Evolutionary conservation across 345 rosid genomes (phyloP).

Genomic region (Boechera stricta): DNA sequence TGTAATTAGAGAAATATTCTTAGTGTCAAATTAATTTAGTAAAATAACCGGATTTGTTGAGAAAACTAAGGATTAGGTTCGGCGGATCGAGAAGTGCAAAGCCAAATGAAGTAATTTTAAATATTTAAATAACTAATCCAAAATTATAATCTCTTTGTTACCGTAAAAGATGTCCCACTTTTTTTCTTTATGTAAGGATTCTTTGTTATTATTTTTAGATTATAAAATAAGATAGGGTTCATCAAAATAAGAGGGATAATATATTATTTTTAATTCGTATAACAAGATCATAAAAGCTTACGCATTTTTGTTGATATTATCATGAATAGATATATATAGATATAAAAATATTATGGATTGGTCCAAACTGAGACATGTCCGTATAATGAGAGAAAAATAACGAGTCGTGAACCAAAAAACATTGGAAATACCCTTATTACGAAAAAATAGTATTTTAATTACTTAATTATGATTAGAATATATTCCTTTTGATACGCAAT

Average conservation of each 20-base stretch:
- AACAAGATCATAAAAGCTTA: constrained; percentile 11
- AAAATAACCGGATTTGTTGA: neutral
- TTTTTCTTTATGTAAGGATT: constrained; percentile 17
- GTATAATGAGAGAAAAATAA: constrained; percentile 37
- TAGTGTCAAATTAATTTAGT: neutral
- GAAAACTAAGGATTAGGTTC: constrained; percentile 31
- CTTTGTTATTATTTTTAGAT: constrained; percentile 1
- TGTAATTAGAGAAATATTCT: neutral
- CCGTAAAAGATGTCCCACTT: constrained; percentile 31
- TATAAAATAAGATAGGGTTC: neutral
- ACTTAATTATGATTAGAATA: constrained; percentile 23
- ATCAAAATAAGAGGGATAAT: neutral
- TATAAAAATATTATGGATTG: constrained; percentile 20
- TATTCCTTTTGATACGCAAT: constrained; percentile 46
- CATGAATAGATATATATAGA: neutral
- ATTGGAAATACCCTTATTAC: neutral
- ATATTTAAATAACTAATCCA: constrained; percentile 1
- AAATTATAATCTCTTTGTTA: constrained; percentile 13
- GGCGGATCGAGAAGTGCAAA: constrained; percentile 30
- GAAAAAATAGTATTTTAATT: neutral
- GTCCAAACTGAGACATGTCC: constrained; percentile 29
- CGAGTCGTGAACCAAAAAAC: neutral
- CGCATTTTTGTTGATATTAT: constrained; percentile 1
- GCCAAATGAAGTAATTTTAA: constrained; percentile 14
- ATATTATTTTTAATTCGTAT: neutral